phyloP scores from a whole-genome alignment of 139 green algal genomes.

The Chlamydomonas asymmetrica region DNA sequence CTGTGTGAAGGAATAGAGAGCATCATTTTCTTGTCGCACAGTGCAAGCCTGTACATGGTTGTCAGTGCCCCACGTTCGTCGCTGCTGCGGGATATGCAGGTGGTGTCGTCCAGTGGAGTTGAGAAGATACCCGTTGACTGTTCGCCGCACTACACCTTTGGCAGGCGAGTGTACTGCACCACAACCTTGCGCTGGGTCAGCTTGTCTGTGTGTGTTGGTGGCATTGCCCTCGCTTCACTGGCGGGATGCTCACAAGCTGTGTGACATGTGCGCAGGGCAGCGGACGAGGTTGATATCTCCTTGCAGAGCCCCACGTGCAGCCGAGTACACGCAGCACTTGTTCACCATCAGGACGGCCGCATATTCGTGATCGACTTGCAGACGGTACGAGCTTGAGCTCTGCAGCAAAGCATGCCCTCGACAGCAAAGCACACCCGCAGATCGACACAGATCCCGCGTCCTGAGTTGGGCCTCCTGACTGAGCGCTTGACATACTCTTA shows the following conservation, averaged over 20 bases:
- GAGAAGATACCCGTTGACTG: slow-evolving; percentile 25
- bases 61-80: no score
- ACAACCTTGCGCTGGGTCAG: background rate
- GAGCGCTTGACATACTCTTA: background rate
- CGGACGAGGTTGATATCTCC: slow-evolving; percentile 47
- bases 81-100: background rate
- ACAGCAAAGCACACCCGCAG: no score
- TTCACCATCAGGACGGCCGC: slow-evolving; percentile 72
- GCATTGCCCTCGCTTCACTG: background rate
- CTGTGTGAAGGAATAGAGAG: no score
- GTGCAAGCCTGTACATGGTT: no score
- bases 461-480: background rate
- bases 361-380: slow-evolving; percentile 73
- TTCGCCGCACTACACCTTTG: slow-evolving; percentile 38
- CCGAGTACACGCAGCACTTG: slow-evolving; percentile 62
- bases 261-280: slow-evolving; percentile 19
- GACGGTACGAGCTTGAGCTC: background rate
- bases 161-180: slow-evolving; percentile 4
- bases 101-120: background rate
- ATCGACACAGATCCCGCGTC: background rate
- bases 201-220: background rate
- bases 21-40: background rate
- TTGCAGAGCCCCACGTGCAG: slow-evolving; percentile 40
- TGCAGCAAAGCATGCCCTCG: background rate
- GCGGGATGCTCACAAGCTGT: background rate